Evolutionary conservation across 306 rosid species (phyloP).

Genomic region (Lotus japonicus): DNA sequence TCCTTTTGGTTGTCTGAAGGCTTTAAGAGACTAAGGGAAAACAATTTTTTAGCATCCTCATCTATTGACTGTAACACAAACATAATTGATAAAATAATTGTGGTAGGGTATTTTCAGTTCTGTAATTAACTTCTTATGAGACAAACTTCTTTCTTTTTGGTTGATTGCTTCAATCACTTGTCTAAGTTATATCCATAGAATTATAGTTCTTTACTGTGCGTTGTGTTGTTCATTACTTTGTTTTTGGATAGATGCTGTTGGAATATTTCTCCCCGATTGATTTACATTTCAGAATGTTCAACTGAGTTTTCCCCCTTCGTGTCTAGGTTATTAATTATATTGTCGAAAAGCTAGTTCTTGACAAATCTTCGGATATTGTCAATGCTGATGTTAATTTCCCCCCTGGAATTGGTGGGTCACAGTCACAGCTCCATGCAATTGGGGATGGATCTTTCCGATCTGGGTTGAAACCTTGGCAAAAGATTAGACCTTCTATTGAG

Average conservation of each 20-base stretch:
- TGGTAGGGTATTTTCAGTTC: background rate
- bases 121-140: background rate
- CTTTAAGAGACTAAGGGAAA: no score
- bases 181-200: background rate
- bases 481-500: conserved; percentile 85
- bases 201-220: background rate
- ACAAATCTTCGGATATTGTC: conserved; percentile 67
- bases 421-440: conserved; percentile 38
- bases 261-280: background rate
- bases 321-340: conserved; percentile 88
- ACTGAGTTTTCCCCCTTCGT: conserved; percentile 1
- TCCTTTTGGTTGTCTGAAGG: background rate
- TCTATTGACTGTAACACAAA: no score
- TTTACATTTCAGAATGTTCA: background rate
- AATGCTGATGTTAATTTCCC: conserved; percentile 56
- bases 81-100: no score
- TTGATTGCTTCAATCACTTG: background rate
- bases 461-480: conserved; percentile 85
- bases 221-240: background rate
- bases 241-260: background rate
- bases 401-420: conserved; percentile 66
- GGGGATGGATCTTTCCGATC: conserved; percentile 85
- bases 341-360: conserved; percentile 87
- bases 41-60: no score
- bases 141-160: background rate